Percentiles rank a stretch among this genome's conserved stretches.
Evolutionary conservation across 176 grass and related monocot species (phyloP).

Genomic region (Oryza australiensis): DNA sequence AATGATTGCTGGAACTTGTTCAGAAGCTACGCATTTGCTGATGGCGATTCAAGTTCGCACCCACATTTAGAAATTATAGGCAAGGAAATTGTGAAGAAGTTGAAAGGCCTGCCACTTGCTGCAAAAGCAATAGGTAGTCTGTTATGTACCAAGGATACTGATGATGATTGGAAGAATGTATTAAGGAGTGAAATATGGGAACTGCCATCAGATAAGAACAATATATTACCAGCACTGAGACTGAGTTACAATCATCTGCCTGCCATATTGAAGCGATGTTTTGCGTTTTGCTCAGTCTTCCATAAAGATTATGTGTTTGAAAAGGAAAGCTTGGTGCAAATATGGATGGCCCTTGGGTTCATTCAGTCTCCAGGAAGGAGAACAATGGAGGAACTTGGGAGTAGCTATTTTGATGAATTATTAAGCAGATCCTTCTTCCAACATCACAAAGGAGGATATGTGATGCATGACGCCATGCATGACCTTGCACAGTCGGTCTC

Average conservation of each 20-base stretch:
- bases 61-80: constrained; percentile 70
- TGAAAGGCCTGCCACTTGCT: constrained; percentile 78
- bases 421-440: constrained; percentile 79
- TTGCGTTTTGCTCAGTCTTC: constrained; percentile 77
- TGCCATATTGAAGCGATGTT: constrained; percentile 64
- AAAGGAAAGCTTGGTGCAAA: constrained; percentile 55
- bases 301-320: constrained; percentile 78
- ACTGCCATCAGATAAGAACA: constrained; percentile 62
- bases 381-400: constrained; percentile 60
- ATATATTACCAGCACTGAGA: constrained; percentile 74
- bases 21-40: constrained; percentile 69
- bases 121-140: constrained; percentile 79
- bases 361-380: constrained; percentile 48
- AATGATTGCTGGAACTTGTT: constrained; percentile 74
- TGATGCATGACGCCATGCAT: constrained; percentile 89
- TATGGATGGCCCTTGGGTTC: constrained; percentile 79
- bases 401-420: constrained; percentile 72
- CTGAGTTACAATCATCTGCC: constrained; percentile 81
- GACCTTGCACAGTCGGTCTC: constrained; percentile 71
- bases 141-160: constrained; percentile 46
- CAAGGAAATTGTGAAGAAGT: constrained; percentile 71
- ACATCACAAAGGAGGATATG: constrained; percentile 54
- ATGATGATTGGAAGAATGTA: constrained; percentile 64
- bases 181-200: constrained; percentile 83
- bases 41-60: constrained; percentile 45